A percentile compares a stretch with the other conserved stretches of the same genome.
These are phyloP conservation scores for Botrytis deweyae DNA, from an alignment of 2,329 filamentous ascomycete species.

Conservation along the genomic window DNA sequence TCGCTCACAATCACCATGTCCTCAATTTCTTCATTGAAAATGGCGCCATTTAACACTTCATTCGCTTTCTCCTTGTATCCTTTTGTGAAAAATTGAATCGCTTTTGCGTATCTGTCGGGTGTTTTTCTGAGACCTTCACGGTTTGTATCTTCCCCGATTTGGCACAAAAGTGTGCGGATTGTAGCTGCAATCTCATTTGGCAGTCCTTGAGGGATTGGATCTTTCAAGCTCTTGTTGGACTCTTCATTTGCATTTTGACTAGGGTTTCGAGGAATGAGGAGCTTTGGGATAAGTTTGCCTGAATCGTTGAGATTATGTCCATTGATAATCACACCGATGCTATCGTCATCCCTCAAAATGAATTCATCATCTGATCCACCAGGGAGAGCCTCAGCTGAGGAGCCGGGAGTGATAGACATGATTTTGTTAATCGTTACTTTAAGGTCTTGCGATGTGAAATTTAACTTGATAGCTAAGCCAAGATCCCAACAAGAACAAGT, in stretches of 20 bases:
- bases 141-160: slow-evolving; percentile 62
- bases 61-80: slow-evolving; percentile 90
- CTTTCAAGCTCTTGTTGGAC: not conserved
- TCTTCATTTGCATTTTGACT: not conserved
- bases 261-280: no score
- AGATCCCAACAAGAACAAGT: no score
- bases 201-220: not conserved
- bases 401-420: no score
- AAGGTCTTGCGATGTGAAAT: no score
- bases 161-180: slow-evolving; percentile 63
- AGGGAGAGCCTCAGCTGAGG: no score
- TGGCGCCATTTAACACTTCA: slow-evolving; percentile 83
- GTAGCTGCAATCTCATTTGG: slow-evolving; percentile 39
- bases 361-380: no score
- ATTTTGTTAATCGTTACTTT: no score
- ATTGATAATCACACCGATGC: no score
- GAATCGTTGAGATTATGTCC: no score
- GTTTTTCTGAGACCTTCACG: slow-evolving; percentile 62
- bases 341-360: no score
- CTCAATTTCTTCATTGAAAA: slow-evolving; percentile 92
- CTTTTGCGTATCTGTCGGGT: slow-evolving; percentile 85
- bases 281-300: no score
- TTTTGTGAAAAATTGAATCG: slow-evolving; percentile 89
- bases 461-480: no score
- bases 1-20: slow-evolving; percentile 96